phyloP scores from a whole-genome alignment of 1,284 basidiomycete species.

The Sparassis latifolia region DNA sequence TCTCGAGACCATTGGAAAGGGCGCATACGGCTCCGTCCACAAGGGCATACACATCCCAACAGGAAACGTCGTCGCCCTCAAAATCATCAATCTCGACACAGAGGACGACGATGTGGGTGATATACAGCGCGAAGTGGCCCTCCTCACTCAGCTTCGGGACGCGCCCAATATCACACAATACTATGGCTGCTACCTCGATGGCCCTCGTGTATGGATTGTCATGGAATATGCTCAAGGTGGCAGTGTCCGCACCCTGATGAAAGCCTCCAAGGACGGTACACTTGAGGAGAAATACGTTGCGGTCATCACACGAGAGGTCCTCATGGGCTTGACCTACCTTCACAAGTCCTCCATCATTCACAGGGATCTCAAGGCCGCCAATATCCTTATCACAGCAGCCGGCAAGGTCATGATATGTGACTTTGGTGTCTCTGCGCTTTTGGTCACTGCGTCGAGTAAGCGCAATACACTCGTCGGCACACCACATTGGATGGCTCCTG shows the following conservation, averaged over 20 bases:
- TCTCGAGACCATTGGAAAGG: slow-evolving; percentile 75
- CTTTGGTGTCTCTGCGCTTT: slow-evolving; percentile 93
- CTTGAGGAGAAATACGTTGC: slow-evolving; percentile 89
- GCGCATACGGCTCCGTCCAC: slow-evolving; percentile 94
- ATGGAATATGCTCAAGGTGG: slow-evolving; percentile 99
- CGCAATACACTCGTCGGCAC: slow-evolving; percentile 94
- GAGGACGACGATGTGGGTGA: slow-evolving; percentile 95
- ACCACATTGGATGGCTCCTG: slow-evolving; percentile 98
- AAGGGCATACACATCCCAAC: slow-evolving; percentile 83
- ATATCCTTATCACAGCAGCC: slow-evolving; percentile 82
- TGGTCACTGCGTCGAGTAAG: slow-evolving; percentile 83
- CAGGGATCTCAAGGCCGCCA: slow-evolving; percentile 95
- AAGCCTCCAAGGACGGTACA: slow-evolving; percentile 74
- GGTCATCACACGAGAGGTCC: slow-evolving; percentile 86
- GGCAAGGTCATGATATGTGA: slow-evolving; percentile 93
- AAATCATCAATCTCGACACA: slow-evolving; percentile 98
- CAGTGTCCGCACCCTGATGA: slow-evolving; percentile 87
- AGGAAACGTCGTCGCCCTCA: slow-evolving; percentile 87
- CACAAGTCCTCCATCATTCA: slow-evolving; percentile 95
- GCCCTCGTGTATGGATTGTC: slow-evolving; percentile 95
- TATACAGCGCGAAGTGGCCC: slow-evolving; percentile 93
- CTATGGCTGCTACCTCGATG: slow-evolving; percentile 93
- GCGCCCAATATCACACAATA: slow-evolving; percentile 92
- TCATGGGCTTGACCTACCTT: slow-evolving; percentile 81
- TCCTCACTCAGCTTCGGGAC: slow-evolving; percentile 85